Evolutionary conservation across 257 asterid species (phyloP), one percentile per base, ranked within the genome.

Genomic region (Verbascum thapsus): DNA sequence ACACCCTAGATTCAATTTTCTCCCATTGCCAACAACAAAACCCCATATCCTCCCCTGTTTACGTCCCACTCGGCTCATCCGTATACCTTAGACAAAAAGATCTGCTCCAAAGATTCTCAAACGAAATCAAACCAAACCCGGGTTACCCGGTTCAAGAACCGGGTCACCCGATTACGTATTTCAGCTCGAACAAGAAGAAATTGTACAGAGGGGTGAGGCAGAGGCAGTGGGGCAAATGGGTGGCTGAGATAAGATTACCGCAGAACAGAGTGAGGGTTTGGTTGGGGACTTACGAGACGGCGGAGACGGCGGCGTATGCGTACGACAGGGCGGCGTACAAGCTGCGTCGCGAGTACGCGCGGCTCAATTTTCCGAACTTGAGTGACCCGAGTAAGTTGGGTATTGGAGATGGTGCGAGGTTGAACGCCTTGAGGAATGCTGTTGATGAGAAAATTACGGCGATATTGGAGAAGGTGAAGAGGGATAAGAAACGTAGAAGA

Each of bases 271-370:
- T 71, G 66, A 49, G 85, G 12, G 69, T 80, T 39, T 80, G 85
- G 85, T 74, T 80, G n/a, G n/a, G n/a, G n/a, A n/a, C n/a, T n/a
- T n/a, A n/a, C n/a, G n/a, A n/a, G n/a, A n/a, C n/a, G n/a, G 86
- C 97, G 26, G 96, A 88, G 16, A 72, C 85, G 35, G 96, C 96
- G 1, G 96, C 96, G 11, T 88, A 80, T 69, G 85, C 82, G 44
- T 80, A 76, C 72, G 85, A 80, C 72, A 45, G 73, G 71, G 85
- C 85, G 30, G 82, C 85, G 53, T 76, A 70, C 63, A 80, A 80
- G 74, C 74, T 80, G 11, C 70, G 85, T 8, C 80, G 85, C 1
- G 82, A 76, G 54, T 79, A 79, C 69, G 82, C 85, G 4, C 74
- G 82, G 7, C 79, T 79, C 34, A 79, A 79, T 22, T 79, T 79